phyloP scores from a whole-genome alignment of 1,284 basidiomycete species.

The Sporisorium sorghi region DNA sequence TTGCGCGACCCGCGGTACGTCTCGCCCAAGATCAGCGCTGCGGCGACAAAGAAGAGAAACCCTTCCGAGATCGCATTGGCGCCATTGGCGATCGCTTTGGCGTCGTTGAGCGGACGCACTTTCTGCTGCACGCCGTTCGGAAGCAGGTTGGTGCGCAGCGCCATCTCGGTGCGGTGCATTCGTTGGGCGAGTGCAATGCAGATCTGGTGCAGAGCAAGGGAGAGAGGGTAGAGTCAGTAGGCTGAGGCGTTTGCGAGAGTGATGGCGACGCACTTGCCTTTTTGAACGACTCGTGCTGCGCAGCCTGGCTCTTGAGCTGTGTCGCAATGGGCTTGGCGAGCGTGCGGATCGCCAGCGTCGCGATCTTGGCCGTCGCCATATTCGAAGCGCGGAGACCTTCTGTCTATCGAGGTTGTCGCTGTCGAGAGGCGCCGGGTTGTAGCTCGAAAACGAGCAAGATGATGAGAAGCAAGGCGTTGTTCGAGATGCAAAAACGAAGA shows the following conservation, averaged over 20 bases:
- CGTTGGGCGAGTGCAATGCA: slow-evolving; percentile 63
- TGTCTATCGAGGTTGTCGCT: neutral
- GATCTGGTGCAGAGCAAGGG: slow-evolving; percentile 18
- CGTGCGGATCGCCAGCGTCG: slow-evolving; percentile 63
- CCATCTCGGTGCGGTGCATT: slow-evolving; percentile 66
- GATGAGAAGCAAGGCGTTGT: slow-evolving; percentile 1
- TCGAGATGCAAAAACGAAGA: neutral
- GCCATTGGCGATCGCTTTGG: slow-evolving; percentile 63
- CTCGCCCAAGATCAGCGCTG: slow-evolving; percentile 64
- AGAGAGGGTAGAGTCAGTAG: neutral
- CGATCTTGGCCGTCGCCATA: slow-evolving; percentile 67
- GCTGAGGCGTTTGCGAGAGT: neutral
- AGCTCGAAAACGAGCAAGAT: neutral
- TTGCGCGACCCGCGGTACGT: slow-evolving; percentile 61
- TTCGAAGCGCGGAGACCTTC: no score
- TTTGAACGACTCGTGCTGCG: slow-evolving; percentile 62
- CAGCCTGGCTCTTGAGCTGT: slow-evolving; percentile 64
- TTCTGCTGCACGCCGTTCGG: slow-evolving; percentile 54
- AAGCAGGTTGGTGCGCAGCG: slow-evolving; percentile 59
- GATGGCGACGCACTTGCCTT: slow-evolving; percentile 25
- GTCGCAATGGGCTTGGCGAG: slow-evolving; percentile 68
- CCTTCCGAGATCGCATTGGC: slow-evolving; percentile 66
- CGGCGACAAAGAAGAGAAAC: slow-evolving; percentile 66
- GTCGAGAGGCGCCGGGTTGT: no score
- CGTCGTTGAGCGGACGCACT: slow-evolving; percentile 67